Evolutionary conservation across 2,329 filamentous ascomycete species (phyloP), one percentile per base, ranked within the genome.

Genomic region (Amauroascus verrucosus): DNA sequence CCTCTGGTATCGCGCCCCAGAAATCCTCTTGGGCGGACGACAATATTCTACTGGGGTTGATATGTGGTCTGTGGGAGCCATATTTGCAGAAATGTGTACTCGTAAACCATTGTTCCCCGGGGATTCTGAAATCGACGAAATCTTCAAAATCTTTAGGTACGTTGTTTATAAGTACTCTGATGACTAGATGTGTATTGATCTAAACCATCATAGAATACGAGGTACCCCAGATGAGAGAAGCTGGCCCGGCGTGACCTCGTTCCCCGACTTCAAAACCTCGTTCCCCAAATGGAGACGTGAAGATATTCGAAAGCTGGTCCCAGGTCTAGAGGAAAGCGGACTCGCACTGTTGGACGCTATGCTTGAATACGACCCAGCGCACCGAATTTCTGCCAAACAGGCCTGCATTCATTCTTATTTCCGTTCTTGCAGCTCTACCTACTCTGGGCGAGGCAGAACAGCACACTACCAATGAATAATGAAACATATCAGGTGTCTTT

Each of bases 41-140:
- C 88, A 95, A 69, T 95, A 95, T 73, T 93, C 87, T 13, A 95
- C 89, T 13, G 89, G 89, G 54, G 88, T 95, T 40, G 89, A 95
- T 65, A 95, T 95, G 86, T 95, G 89, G 89, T 93, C 87, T 30
- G 84, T 90, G 48, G 89, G 89, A 57, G 93, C 88, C 70, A 95
- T 95, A 70, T 95, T 95, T 69, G 89, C 90, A 8, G 89, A 95
- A 71, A 95, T 95, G 90, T 94, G 88, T 72, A 95, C 89, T 1
- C 82, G 88, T 64, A 95, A 94, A 72, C 88, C 89, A 4, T 77
- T 95, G 41, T 95, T 95, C 75, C 88, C 89, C 11, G 89, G 89
- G 55, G 89, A 95, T 67, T 93, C 87, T 4, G 88, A 94, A 67
- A 94, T 94, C 70, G 88, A 94, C 65, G 88, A 94, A 71, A 94